A percentile compares a stretch with the other conserved stretches of the same genome.
phyloP scores from a whole-genome alignment of 139 green algal species.

The Chlamydomonas sp. region DNA sequence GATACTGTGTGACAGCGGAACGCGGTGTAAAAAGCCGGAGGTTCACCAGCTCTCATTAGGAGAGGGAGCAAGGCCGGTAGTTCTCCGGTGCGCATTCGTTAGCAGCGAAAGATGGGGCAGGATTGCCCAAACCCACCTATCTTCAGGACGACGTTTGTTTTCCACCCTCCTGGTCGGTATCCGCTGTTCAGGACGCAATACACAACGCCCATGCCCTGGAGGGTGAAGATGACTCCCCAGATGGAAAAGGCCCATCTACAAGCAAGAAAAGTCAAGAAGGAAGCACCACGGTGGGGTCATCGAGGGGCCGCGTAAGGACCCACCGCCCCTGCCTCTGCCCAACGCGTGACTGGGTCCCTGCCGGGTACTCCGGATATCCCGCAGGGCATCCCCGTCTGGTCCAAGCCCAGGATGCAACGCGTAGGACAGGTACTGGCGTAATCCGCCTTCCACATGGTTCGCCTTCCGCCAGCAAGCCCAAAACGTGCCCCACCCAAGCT shows the following conservation, averaged over 20 bases:
- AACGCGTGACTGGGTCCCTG: no score
- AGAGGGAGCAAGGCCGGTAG: no score
- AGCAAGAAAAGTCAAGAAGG: neutral
- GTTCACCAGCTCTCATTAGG: no score
- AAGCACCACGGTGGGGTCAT: neutral
- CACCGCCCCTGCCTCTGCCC: no score
- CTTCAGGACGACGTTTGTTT: neutral
- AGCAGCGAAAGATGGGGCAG: neutral
- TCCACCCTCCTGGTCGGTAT: conserved; percentile 22
- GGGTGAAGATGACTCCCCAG: conserved; percentile 73
- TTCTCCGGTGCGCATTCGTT: neutral
- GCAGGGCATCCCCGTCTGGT: no score
- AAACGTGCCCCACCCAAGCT: neutral
- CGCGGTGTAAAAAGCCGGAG: no score
- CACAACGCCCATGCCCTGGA: conserved; percentile 63
- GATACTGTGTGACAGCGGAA: no score
- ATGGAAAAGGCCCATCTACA: conserved; percentile 70
- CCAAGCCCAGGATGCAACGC: neutral
- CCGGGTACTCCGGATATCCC: no score
- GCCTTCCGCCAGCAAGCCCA: neutral
- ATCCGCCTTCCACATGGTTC: no score
- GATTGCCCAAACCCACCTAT: conserved; percentile 3
- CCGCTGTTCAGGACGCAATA: conserved; percentile 28
- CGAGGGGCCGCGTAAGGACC: neutral
- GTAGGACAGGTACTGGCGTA: neutral